A percentile compares a stretch with the other conserved stretches of the same genome.
Evolutionary conservation across 2,329 filamentous ascomycete genomes (phyloP).

Genomic region (Pyrenochaeta sp.): DNA sequence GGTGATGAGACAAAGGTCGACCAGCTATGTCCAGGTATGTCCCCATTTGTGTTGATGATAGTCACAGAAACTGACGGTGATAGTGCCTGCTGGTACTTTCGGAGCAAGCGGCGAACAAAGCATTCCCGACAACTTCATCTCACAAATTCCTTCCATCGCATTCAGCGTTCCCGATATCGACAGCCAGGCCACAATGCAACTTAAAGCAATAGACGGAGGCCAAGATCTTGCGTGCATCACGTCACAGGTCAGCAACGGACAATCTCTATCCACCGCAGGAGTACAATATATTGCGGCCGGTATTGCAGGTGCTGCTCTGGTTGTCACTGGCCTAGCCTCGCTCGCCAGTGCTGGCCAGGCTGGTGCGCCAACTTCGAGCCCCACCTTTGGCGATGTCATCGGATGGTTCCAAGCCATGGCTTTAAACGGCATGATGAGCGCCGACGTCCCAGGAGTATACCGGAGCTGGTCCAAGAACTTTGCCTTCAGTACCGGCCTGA

Average conservation of each 20-base stretch:
- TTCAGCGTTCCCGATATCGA: constrained; percentile 92
- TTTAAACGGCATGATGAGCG: constrained; percentile 95
- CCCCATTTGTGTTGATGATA: not conserved
- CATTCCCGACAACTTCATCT: constrained; percentile 75
- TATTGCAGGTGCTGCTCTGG: constrained; percentile 82
- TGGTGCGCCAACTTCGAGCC: constrained; percentile 71
- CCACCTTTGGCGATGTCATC: constrained; percentile 84
- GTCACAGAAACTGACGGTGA: constrained; percentile 25
- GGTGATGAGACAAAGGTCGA: constrained; percentile 69
- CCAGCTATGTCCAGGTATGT: constrained; percentile 81
- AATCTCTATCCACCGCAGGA: constrained; percentile 76
- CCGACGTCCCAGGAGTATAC: constrained; percentile 87
- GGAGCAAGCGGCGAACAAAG: constrained; percentile 73
- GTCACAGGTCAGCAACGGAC: constrained; percentile 85
- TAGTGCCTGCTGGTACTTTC: constrained; percentile 79
- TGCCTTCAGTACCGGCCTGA: constrained; percentile 84
- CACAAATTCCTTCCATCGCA: constrained; percentile 84
- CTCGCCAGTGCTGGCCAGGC: constrained; percentile 63
- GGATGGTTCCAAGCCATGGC: constrained; percentile 94
- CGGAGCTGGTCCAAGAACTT: constrained; percentile 93
- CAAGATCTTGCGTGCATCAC: constrained; percentile 81
- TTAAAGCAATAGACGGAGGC: constrained; percentile 69
- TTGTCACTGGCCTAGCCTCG: constrained; percentile 76
- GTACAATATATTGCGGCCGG: constrained; percentile 86
- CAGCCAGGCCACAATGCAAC: constrained; percentile 79